These are phyloP conservation scores for Massospora cicadina DNA, from an alignment of 371 early-diverging fungal species.

Conservation along the genomic window DNA sequence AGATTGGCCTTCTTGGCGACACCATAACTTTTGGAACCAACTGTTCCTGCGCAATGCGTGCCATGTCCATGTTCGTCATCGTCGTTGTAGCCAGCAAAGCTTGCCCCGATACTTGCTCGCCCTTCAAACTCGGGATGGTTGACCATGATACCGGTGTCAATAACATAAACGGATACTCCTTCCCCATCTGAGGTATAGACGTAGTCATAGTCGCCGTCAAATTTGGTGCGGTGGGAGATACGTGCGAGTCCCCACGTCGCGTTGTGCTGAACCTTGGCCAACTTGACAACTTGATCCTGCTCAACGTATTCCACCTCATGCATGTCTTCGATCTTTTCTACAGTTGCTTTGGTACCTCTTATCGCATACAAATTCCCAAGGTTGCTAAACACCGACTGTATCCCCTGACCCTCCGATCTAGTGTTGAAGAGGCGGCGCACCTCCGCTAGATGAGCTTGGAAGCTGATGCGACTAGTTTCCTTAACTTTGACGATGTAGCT, in stretches of 20 bases:
- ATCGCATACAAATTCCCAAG: neutral
- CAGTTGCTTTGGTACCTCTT: neutral
- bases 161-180: conserved; percentile 32
- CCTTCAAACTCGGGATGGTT: conserved; percentile 33
- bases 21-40: conserved; percentile 40
- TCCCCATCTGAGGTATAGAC: conserved; percentile 11
- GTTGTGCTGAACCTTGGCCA: conserved; percentile 14
- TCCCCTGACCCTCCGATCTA: neutral
- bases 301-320: conserved; percentile 18
- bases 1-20: conserved; percentile 47
- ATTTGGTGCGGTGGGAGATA: conserved; percentile 17
- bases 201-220: neutral
- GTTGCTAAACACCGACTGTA: neutral
- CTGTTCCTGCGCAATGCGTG: conserved; percentile 38
- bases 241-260: conserved; percentile 19
- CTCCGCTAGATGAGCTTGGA: neutral
- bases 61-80: conserved; percentile 33
- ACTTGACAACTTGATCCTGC: conserved; percentile 14
- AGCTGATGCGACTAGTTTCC: neutral
- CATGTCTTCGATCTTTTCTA: conserved; percentile 10
- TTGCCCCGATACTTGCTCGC: conserved; percentile 17
- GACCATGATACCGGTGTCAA: conserved; percentile 38
- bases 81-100: conserved; percentile 9
- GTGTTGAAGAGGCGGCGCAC: neutral
- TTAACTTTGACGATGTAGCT: conserved; percentile 2